Evolutionary conservation across 495 filamentous ascomycete genomes (phyloP), one percentile per base, ranked within the genome.

Genomic region (Tuber calosporum): DNA sequence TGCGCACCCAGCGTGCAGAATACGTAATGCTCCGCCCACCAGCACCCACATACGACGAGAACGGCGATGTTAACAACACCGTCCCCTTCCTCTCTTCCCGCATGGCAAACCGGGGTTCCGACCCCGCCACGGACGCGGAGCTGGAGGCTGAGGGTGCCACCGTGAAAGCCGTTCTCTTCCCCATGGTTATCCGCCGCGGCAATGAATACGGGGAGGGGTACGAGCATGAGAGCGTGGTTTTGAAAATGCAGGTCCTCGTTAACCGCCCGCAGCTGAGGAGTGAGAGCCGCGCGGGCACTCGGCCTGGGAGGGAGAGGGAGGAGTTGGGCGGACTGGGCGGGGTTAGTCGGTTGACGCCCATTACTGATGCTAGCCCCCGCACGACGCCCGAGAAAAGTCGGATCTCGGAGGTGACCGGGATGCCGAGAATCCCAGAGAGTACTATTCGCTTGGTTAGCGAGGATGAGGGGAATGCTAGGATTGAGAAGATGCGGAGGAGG

Each of bases 11-110:
- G 82, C 87, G 93, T 20, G 93, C 95, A 26, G 94, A 97, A 82
- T 99, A 94, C 83, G 93, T 95, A 83, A 97, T 99, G 94, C 89
- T 97, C 8, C 94, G 94, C 5, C 94, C 95, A 13, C 86, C 96
- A n/a, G 92, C 93, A 76, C 94, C 96, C 17, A 93, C 97, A 79
- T 98, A 95, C 84, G 94, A 98, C 83, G 90, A 89, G 75, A 90
- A 93, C 75, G 95, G 95, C 78, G 94, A 97, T 78, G 88, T 98
- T 26, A 86, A 86, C 42, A 91, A 90, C 53, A 91, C 93, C 66
- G 90, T 96, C 22, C 84, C 85, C 70, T 99, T 98, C 88, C 96
- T 94, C 81, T 91, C 94, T 0, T 86, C 88, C 13, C 85, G 94
- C 68, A 99, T 99, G 95, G 94, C 96, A 79, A 95, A 97, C 84